Conservation (phyloP, 139 green algal genomes). For the Eudorina sp. region DNA sequence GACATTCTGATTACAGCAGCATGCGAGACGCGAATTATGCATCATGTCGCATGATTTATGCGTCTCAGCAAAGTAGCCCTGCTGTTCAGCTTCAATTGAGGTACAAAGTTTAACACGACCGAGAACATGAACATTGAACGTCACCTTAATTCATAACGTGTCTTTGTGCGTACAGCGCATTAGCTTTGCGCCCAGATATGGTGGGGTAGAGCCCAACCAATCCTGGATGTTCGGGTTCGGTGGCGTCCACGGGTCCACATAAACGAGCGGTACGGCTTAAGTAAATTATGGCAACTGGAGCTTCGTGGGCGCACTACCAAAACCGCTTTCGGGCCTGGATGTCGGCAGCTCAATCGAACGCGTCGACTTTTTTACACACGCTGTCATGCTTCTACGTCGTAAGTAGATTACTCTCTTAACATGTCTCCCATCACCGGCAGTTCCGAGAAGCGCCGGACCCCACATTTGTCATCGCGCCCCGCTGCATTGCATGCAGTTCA, state of each 20-base stretch:
- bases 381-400: conserved; percentile 54
- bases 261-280: too few species aligned
- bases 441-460: not conserved
- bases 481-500: conserved; percentile 1
- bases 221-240: not conserved
- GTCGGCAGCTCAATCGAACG: not conserved
- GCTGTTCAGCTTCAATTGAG: too few species aligned
- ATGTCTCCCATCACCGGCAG: too few species aligned
- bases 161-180: too few species aligned
- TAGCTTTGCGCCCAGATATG: not conserved
- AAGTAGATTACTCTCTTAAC: not conserved
- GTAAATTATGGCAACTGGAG: conserved; percentile 1
- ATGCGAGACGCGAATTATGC: too few species aligned
- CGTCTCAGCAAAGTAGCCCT: too few species aligned
- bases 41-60: too few species aligned
- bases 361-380: conserved; percentile 35
- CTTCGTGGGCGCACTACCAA: not conserved
- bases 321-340: not conserved
- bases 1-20: too few species aligned
- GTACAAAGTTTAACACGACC: too few species aligned
- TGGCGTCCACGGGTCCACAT: too few species aligned
- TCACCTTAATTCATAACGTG: too few species aligned
- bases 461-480: not conserved
- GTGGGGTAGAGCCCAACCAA: not conserved
- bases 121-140: too few species aligned